Percentiles rank a stretch among this genome's conserved stretches.
Evolutionary conservation across 352 stramenopile genomes (phyloP).

Genomic region (Peronosclerospora sorghi): DNA sequence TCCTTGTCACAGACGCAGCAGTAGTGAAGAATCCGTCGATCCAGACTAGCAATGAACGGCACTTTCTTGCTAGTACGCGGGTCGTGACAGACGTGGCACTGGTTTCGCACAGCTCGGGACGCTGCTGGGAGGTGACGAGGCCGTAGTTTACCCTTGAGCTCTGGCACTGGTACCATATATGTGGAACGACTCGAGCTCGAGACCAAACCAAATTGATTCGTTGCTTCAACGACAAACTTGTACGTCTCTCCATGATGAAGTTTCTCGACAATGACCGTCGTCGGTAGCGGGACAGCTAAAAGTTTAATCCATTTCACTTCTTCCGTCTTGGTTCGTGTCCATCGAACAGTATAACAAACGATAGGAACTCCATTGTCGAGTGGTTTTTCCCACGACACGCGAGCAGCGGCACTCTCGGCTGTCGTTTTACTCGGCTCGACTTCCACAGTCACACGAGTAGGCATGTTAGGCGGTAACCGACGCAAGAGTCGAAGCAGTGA

Average conservation of each 20-base stretch:
- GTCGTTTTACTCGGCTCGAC: constrained; percentile 45
- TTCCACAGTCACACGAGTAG: constrained; percentile 68
- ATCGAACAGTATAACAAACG: constrained; percentile 76
- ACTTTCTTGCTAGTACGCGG: constrained; percentile 51
- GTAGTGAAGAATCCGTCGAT: constrained; percentile 69
- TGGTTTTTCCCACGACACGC: constrained; percentile 71
- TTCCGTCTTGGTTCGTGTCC: constrained; percentile 65
- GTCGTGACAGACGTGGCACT: constrained; percentile 70
- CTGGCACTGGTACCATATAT: constrained; percentile 74
- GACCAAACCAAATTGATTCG: constrained; percentile 68
- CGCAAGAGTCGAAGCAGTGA: constrained; percentile 57
- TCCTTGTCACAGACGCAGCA: constrained; percentile 69
- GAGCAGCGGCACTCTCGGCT: constrained; percentile 40
- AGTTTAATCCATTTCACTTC: constrained; percentile 73
- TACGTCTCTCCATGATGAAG: constrained; percentile 72
- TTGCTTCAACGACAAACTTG: constrained; percentile 76
- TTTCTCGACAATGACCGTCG: constrained; percentile 43
- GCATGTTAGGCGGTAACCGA: constrained; percentile 64
- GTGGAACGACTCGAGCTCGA: constrained; percentile 69
- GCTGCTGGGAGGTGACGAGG: constrained; percentile 24
- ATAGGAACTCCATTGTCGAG: constrained; percentile 69
- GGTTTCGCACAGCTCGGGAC: constrained; percentile 32
- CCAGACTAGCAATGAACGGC: constrained; percentile 49
- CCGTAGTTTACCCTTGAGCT: constrained; percentile 54
- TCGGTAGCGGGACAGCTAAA: constrained; percentile 53